A percentile compares a stretch with the other conserved stretches of the same genome.
Conservation (phyloP, 2,329 filamentous ascomycete species). For the Phialophora verrucosa region DNA sequence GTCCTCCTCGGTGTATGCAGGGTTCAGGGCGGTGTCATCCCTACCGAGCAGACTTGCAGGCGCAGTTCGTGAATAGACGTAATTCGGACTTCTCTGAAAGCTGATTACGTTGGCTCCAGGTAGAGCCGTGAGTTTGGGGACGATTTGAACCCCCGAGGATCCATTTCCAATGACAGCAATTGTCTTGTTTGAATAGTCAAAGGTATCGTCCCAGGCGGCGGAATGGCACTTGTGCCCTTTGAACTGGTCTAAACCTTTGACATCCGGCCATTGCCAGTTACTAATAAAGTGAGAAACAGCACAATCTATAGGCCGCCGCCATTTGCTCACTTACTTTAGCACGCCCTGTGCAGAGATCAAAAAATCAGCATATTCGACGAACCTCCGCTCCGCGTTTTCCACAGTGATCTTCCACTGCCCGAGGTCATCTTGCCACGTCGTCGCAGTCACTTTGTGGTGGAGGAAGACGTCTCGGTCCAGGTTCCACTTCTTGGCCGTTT, state of each 20-base stretch:
- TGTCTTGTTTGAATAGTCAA: slow-evolving; percentile 40
- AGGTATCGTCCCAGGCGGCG: slow-evolving; percentile 40
- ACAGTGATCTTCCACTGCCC: slow-evolving; percentile 48
- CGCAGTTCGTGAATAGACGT: slow-evolving; percentile 40
- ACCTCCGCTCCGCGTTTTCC: slow-evolving; percentile 37
- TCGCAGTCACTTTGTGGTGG: slow-evolving; percentile 46
- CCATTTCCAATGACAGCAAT: slow-evolving; percentile 45
- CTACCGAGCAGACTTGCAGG: slow-evolving; percentile 34
- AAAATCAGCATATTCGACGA: slow-evolving; percentile 44
- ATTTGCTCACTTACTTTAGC: slow-evolving; percentile 24
- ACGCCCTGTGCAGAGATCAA: slow-evolving; percentile 45
- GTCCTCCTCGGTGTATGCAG: slow-evolving; percentile 41
- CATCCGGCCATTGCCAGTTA: slow-evolving; percentile 43
- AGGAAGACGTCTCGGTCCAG: slow-evolving; percentile 48
- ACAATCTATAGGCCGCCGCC: too few relatives aligned
- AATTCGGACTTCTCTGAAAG: slow-evolving; percentile 44
- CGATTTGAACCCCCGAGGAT: slow-evolving; percentile 49
- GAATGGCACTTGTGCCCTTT: slow-evolving; percentile 42
- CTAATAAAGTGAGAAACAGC: too few relatives aligned
- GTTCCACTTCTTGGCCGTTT: slow-evolving; percentile 48
- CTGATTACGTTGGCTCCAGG: slow-evolving; percentile 39
- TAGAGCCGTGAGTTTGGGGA: slow-evolving; percentile 40
- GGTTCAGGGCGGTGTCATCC: slow-evolving; percentile 35
- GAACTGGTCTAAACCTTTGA: slow-evolving; percentile 39
- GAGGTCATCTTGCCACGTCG: slow-evolving; percentile 47